Conservation (phyloP, 1,284 basidiomycete species). For the Phylloporus sp. region DNA sequence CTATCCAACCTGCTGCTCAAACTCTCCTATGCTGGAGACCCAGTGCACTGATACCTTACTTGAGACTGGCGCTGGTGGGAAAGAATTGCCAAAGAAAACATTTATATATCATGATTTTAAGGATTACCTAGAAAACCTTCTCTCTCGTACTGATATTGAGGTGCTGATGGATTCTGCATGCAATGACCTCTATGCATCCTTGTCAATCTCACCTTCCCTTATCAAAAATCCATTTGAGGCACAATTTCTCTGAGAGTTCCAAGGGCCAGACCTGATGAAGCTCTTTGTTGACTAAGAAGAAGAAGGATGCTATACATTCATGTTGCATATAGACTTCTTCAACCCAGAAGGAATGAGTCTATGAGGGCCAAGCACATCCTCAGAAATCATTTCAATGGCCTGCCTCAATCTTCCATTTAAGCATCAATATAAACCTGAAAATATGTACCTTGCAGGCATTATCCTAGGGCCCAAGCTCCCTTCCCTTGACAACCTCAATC, state of each 20-base stretch:
- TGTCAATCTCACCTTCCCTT: background rate
- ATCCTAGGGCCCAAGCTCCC: conserved; percentile 19
- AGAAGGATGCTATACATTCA: background rate
- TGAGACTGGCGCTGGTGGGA: background rate
- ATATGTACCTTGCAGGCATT: conserved; percentile 14
- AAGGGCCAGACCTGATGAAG: background rate
- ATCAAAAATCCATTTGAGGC: conserved; percentile 4
- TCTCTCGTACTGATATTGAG: background rate
- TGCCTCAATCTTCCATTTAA: conserved; percentile 10
- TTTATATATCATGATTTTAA: conserved; percentile 9
- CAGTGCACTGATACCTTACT: background rate
- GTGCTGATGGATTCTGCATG: background rate
- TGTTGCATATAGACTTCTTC: conserved; percentile 1
- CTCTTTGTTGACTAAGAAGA: background rate
- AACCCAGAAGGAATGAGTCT: background rate
- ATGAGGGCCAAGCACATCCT: background rate
- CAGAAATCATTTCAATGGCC: conserved; percentile 9
- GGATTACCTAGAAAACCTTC: background rate
- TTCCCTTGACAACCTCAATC: conserved; percentile 19
- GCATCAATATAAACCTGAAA: conserved; percentile 11
- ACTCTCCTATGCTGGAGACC: background rate
- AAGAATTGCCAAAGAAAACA: background rate
- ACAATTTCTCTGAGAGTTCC: conserved; percentile 3
- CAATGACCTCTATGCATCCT: background rate
- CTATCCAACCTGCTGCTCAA: background rate